Base-by-base conservation (phyloP, 2,329 filamentous ascomycete genomes). In the Onygena corvina region DNA sequence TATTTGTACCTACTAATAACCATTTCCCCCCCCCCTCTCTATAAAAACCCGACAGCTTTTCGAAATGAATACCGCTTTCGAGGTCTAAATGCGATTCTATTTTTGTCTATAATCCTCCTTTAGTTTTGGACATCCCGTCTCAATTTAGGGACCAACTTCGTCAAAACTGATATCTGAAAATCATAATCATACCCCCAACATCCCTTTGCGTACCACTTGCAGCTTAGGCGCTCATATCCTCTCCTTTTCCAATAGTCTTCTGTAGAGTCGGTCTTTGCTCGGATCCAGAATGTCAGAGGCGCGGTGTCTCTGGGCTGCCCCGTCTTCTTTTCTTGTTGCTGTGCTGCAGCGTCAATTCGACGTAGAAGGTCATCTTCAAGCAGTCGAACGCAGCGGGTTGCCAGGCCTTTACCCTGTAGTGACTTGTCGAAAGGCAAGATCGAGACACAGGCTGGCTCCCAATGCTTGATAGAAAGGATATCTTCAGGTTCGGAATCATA, bases 201-300 rank as follows among this genome's bases (percentile, higher is more conserved):
- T 1, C 47, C 49, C 25, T 44, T 44, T 4, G 49, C 30, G 40
- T 49, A 53, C 31, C 44, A 25, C 21, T 49, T 50, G 14, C 35
- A 35, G 18, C 48, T 25, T 11, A 53, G 31, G 16, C 21, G 6
- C 21, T 46, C 16, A 35, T 50, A 53, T 5, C 49, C 52, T 46
- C 52, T 48, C 34, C 52, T 49, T 31, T 51, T 35, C 52, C 52
- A 53, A 35, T 53, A 53, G n/a, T 16, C 45, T 27, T 21, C 49
- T 12, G n/a, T 23, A 2, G 25, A 12, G 23, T 51, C 46, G n/a
- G 40, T 33, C 21, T 29, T 53, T 6, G 49, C 33, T 33, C 49
- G 25, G 11, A 53, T 49, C 52, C 52, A 53, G 30, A 53, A 48
- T 14, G 34, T 53, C 27, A 53, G 27, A 3, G 25, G 46, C 14